A percentile compares a stretch with the other conserved stretches of the same genome.
Conservation (phyloP, 2,329 filamentous ascomycete genomes). For the Thelonectria olida region DNA sequence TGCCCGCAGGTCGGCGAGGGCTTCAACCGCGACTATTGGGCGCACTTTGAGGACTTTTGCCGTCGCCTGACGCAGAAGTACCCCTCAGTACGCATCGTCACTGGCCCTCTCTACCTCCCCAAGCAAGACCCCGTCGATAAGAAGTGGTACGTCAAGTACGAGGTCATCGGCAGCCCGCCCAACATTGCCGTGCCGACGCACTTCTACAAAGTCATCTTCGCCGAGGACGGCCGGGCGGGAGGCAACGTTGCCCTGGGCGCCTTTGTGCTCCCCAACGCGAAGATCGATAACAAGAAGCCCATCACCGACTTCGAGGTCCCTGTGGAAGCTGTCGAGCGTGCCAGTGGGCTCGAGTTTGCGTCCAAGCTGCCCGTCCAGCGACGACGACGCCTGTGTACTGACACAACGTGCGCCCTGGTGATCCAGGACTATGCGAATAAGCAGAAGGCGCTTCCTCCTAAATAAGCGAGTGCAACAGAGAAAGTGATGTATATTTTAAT, state of each 20-base stretch:
- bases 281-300: conserved; percentile 87
- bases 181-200: conserved; percentile 97
- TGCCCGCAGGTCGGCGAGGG: conserved; percentile 97
- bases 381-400: conserved; percentile 83
- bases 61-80: conserved; percentile 82
- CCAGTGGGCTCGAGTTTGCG: conserved; percentile 91
- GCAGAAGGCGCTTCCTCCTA: conserved; percentile 68
- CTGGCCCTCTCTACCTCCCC: conserved; percentile 92
- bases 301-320: conserved; percentile 95
- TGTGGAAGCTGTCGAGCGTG: conserved; percentile 89
- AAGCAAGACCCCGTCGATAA: conserved; percentile 82
- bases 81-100: conserved; percentile 89
- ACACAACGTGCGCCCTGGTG: conserved; percentile 83
- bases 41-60: conserved; percentile 98
- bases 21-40: conserved; percentile 99
- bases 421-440: conserved; percentile 79
- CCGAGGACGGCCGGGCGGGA: conserved; percentile 77
- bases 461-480: conserved; percentile 43
- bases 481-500: conserved; percentile 2
- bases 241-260: conserved; percentile 89
- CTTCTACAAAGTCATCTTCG: conserved; percentile 99
- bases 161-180: conserved; percentile 92
- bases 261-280: conserved; percentile 93
- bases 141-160: conserved; percentile 96
- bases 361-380: conserved; percentile 77